Percentiles rank a stretch among this genome's conserved stretches.
These are phyloP conservation scores for Acacia melanoxylon DNA, from an alignment of 306 rosid species.

Conservation along the genomic window DNA sequence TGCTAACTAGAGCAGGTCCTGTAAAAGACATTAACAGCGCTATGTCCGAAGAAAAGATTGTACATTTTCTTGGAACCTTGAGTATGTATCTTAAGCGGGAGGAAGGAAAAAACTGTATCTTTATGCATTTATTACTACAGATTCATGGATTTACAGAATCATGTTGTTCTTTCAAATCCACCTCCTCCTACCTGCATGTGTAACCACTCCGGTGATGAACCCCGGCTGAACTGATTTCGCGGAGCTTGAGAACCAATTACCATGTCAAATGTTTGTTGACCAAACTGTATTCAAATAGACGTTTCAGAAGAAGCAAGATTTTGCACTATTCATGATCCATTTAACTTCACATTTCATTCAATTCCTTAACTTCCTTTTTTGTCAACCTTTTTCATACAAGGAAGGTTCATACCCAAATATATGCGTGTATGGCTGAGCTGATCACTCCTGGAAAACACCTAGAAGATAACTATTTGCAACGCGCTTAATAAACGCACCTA, in stretches of 20 bases:
- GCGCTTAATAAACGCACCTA: not conserved
- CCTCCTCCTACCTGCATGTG: slow-evolving; percentile 96
- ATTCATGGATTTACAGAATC: slow-evolving; percentile 43
- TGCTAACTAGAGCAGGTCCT: slow-evolving; percentile 41
- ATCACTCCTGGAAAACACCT: not conserved
- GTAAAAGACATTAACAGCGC: slow-evolving; percentile 42
- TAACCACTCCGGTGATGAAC: slow-evolving; percentile 87
- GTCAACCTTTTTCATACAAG: not conserved
- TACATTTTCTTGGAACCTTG: slow-evolving; percentile 43
- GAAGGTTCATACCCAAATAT: not conserved
- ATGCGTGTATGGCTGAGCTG: not conserved
- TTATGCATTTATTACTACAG: slow-evolving; percentile 49
- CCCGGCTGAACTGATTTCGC: slow-evolving; percentile 73
- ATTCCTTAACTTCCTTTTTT: not conserved
- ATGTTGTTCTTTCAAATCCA: slow-evolving; percentile 64
- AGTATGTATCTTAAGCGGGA: slow-evolving; percentile 48
- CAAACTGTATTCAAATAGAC: slow-evolving; percentile 55
- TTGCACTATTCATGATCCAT: slow-evolving; percentile 24
- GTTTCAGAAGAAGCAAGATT: slow-evolving; percentile 31
- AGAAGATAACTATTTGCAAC: not conserved
- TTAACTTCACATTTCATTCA: slow-evolving; percentile 11
- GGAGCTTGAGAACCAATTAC: slow-evolving; percentile 67
- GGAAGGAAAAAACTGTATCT: slow-evolving; percentile 37
- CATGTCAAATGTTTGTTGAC: slow-evolving; percentile 73
- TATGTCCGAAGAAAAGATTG: slow-evolving; percentile 48